Evolutionary conservation across 1,284 basidiomycete species (phyloP).

Genomic region (Xerocomus nothofagi): DNA sequence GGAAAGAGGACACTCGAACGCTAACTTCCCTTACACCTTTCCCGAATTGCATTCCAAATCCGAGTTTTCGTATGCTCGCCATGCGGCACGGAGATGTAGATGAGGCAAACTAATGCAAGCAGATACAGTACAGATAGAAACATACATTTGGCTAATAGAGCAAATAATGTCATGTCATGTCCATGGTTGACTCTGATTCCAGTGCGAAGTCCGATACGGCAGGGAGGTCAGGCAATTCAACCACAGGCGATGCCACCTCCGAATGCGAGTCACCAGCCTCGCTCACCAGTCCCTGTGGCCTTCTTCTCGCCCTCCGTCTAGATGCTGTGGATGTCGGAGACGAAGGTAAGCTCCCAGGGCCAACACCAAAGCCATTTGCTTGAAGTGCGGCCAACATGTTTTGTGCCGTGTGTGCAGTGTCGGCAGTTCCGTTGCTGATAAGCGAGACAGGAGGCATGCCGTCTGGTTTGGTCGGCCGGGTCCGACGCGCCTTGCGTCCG

Average conservation of each 20-base stretch:
- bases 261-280: constrained; percentile 36
- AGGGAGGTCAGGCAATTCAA: constrained; percentile 40
- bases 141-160: constrained; percentile 25
- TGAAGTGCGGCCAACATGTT: constrained; percentile 74
- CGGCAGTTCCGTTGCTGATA: constrained; percentile 22
- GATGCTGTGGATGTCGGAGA: constrained; percentile 33
- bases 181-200: constrained; percentile 27
- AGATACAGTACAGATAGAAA: constrained; percentile 37
- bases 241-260: constrained; percentile 38
- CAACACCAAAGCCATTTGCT: constrained; percentile 50
- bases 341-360: constrained; percentile 28
- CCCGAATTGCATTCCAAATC: constrained; percentile 18
- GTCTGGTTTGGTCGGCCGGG: constrained; percentile 43
- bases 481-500: constrained; percentile 55
- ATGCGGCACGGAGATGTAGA: constrained; percentile 9
- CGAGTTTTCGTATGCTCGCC: constrained; percentile 21
- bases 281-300: constrained; percentile 23
- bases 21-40: not conserved
- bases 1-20: not conserved
- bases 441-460: constrained; percentile 40
- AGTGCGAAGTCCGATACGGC: constrained; percentile 30
- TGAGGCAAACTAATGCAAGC: constrained; percentile 27
- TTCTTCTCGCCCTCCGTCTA: constrained; percentile 30
- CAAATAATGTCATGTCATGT: constrained; percentile 28
- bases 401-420: constrained; percentile 63